phyloP scores from a whole-genome alignment of 176 grass and related monocot genomes.

The Phyllostachys edulis region DNA sequence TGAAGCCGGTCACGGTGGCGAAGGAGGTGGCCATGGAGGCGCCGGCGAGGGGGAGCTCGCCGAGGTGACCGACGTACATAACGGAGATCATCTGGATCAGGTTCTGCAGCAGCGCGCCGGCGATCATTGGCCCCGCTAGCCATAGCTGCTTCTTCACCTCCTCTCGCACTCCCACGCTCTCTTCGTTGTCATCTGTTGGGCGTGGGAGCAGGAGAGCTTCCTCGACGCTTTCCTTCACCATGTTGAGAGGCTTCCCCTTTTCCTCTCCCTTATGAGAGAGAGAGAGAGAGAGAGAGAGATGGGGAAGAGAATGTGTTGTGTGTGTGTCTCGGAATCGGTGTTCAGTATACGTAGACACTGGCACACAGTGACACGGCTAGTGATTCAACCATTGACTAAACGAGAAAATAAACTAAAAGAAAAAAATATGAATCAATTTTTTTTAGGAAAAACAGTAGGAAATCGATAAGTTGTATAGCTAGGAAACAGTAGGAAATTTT shows the following conservation, averaged over 20 bases:
- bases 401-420: too few species aligned
- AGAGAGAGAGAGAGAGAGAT: too few species aligned
- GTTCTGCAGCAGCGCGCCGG: slow-evolving; percentile 13
- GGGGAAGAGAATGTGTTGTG: too few species aligned
- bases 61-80: slow-evolving; percentile 42
- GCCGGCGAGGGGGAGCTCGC: slow-evolving; percentile 33
- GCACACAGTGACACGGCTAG: too few species aligned
- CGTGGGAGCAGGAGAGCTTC: background rate
- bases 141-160: slow-evolving; percentile 36
- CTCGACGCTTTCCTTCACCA: slow-evolving; percentile 5
- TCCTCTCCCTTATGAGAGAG: background rate
- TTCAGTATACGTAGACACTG: too few species aligned
- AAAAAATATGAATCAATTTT: too few species aligned
- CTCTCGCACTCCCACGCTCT: background rate
- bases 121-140: slow-evolving; percentile 36
- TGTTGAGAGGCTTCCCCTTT: background rate
- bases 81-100: slow-evolving; percentile 33
- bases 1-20: slow-evolving; percentile 24
- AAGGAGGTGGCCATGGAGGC: slow-evolving; percentile 33
- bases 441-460: too few species aligned
- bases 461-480: too few species aligned
- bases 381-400: too few species aligned
- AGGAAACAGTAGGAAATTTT: too few species aligned
- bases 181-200: background rate
- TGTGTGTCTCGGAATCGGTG: too few species aligned